Evolutionary conservation across 2,329 filamentous ascomycete species (phyloP).

Genomic region (Lachnellula suecica): DNA sequence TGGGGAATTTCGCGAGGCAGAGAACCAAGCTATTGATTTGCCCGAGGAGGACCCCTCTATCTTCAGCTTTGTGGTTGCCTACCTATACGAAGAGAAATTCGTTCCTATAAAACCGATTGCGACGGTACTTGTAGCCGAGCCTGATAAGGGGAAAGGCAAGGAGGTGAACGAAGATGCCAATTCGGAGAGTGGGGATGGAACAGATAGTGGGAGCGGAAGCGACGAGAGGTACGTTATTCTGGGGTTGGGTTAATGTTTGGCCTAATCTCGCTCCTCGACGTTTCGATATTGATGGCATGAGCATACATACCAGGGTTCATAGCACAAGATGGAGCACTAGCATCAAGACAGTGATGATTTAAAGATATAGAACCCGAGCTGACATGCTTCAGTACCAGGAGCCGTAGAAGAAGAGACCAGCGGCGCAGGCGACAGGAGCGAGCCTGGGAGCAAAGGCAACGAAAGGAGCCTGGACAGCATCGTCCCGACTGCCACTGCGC

Average conservation of each 20-base stretch:
- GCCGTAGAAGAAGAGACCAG: constrained; percentile 34
- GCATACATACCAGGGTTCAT: no score
- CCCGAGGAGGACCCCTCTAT: constrained; percentile 51
- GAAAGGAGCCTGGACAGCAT: constrained; percentile 45
- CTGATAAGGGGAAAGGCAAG: constrained; percentile 45
- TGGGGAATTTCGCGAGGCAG: constrained; percentile 46
- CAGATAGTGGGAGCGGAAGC: constrained; percentile 36
- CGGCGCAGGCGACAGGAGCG: constrained; percentile 37
- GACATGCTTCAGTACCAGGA: constrained; percentile 26
- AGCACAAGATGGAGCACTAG: background rate
- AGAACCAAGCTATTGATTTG: constrained; percentile 45
- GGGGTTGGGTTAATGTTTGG: no score
- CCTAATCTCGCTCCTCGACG: no score
- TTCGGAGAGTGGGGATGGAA: constrained; percentile 28
- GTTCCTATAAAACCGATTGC: constrained; percentile 45
- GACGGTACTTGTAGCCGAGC: constrained; percentile 34
- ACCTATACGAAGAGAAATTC: constrained; percentile 47
- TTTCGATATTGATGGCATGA: no score
- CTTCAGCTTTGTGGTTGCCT: constrained; percentile 52
- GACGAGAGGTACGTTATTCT: constrained; percentile 34
- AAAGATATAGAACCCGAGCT: background rate
- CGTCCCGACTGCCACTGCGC: constrained; percentile 45
- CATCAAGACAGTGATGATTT: background rate
- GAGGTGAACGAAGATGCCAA: constrained; percentile 31
- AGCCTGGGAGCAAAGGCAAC: constrained; percentile 37